Percentiles rank a stretch among this genome's conserved stretches.
Evolutionary conservation across 192 early-diverging fungal genomes (phyloP).

Genomic region (Irineochytrium annulatum): DNA sequence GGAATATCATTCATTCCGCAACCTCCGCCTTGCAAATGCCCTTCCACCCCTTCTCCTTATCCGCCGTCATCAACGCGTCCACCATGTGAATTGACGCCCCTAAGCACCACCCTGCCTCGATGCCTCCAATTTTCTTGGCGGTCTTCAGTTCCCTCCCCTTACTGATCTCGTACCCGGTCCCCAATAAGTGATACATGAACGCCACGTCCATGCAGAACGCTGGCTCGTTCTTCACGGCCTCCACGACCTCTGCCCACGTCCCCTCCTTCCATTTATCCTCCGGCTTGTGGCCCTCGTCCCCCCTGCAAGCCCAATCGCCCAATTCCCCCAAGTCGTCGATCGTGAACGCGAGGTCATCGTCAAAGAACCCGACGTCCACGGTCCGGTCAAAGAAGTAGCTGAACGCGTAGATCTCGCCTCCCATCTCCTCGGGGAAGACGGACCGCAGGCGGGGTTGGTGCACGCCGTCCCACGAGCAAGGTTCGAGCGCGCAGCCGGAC

Average conservation of each 20-base stretch:
- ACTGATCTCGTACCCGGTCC: slow-evolving; percentile 79
- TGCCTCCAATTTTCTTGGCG: slow-evolving; percentile 85
- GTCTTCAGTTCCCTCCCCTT: slow-evolving; percentile 65
- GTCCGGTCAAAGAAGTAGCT: slow-evolving; percentile 92
- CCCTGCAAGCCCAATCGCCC: slow-evolving; percentile 65
- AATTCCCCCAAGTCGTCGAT: slow-evolving; percentile 63
- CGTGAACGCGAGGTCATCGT: slow-evolving; percentile 57
- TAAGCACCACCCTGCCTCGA: slow-evolving; percentile 96
- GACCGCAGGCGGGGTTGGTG: slow-evolving; percentile 77
- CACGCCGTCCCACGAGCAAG: slow-evolving; percentile 89
- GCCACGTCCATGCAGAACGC: slow-evolving; percentile 89
- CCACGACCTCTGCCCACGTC: slow-evolving; percentile 7
- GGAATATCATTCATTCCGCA: no score
- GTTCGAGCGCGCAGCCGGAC: slow-evolving; percentile 42
- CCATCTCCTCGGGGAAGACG: slow-evolving; percentile 52
- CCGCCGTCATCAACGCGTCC: slow-evolving; percentile 42
- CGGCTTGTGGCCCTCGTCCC: slow-evolving; percentile 4
- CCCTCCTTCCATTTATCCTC: slow-evolving; percentile 7
- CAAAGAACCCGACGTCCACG: slow-evolving; percentile 23
- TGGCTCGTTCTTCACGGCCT: slow-evolving; percentile 39
- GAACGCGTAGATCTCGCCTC: slow-evolving; percentile 89
- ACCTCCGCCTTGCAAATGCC: slow-evolving; percentile 3
- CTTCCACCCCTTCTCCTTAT: background rate
- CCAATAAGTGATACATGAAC: slow-evolving; percentile 81
- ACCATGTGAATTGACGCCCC: slow-evolving; percentile 86